phyloP scores from a whole-genome alignment of 345 rosid genomes.

The Populus ilicifolia region DNA sequence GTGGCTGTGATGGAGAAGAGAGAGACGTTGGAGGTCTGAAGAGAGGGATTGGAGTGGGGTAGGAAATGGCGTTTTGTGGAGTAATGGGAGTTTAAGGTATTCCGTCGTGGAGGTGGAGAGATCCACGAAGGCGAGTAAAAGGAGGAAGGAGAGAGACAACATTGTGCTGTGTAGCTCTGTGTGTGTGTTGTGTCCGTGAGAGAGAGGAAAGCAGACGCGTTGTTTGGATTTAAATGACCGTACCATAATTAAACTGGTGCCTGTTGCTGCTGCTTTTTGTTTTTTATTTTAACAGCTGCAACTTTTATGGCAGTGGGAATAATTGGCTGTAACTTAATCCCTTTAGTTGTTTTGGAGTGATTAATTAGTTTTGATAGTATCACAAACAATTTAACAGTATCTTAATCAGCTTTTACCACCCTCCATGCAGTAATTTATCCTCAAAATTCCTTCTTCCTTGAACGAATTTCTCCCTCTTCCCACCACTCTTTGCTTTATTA shows the following conservation, averaged over 20 bases:
- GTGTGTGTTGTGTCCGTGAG: neutral
- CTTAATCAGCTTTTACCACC: too few species aligned
- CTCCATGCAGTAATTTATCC: too few species aligned
- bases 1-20: slow-evolving; percentile 23
- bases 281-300: neutral
- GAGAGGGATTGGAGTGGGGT: slow-evolving; percentile 41
- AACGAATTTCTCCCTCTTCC: too few species aligned
- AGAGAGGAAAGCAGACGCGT: slow-evolving; percentile 3
- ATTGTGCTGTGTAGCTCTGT: neutral
- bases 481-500: too few species aligned
- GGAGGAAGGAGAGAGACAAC: neutral
- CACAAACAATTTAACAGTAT: too few species aligned
- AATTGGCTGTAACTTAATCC: neutral
- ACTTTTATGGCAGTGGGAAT: neutral
- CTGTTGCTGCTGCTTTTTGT: neutral
- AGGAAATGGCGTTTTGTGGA: slow-evolving; percentile 42
- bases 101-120: slow-evolving; percentile 5
- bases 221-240: neutral
- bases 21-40: slow-evolving; percentile 46
- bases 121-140: neutral
- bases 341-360: too few species aligned
- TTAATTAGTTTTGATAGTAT: neutral
- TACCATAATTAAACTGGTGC: neutral
- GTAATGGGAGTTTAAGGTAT: slow-evolving; percentile 63
- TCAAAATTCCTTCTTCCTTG: too few species aligned